These are phyloP conservation scores for Neckera pumila DNA, from an alignment of 225 moss, liverwort and hornwort genomes.

Conservation along the genomic window DNA sequence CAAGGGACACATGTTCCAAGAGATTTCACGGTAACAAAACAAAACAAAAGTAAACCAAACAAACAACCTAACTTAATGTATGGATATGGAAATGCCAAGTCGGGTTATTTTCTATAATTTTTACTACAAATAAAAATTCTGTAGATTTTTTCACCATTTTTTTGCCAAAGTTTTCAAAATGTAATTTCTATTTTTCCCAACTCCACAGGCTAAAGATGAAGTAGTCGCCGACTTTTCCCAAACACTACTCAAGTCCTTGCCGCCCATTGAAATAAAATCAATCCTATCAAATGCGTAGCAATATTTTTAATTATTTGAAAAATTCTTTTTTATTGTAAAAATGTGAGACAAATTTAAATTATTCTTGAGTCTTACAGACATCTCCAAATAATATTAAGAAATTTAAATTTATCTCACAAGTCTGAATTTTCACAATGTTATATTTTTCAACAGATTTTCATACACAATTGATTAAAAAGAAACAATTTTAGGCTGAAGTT, in stretches of 20 bases:
- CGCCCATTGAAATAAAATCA: background rate
- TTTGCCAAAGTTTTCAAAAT: background rate
- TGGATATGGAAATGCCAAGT: no score
- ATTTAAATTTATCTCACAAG: no score
- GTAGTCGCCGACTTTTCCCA: fast-evolving
- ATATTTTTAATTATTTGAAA: background rate
- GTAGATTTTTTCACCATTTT: background rate
- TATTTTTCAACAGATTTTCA: background rate
- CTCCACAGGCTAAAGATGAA: background rate
- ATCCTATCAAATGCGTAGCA: fast-evolving
- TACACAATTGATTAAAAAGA: background rate
- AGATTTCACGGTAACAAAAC: no score
- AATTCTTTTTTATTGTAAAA: background rate
- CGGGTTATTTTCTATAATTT: fast-evolving
- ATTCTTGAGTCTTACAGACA: no score
- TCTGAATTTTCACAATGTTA: background rate
- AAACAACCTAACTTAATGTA: no score
- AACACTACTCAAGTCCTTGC: background rate
- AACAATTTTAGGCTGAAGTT: background rate
- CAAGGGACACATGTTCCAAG: no score
- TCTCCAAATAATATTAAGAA: no score
- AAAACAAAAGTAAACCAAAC: no score
- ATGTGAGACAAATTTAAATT: background rate
- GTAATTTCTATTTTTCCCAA: fast-evolving
- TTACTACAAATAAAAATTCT: background rate